A percentile compares a stretch with the other conserved stretches of the same genome.
Evolutionary conservation across 2,329 filamentous ascomycete genomes (phyloP).

Genomic region (Fusarium irregulare): DNA sequence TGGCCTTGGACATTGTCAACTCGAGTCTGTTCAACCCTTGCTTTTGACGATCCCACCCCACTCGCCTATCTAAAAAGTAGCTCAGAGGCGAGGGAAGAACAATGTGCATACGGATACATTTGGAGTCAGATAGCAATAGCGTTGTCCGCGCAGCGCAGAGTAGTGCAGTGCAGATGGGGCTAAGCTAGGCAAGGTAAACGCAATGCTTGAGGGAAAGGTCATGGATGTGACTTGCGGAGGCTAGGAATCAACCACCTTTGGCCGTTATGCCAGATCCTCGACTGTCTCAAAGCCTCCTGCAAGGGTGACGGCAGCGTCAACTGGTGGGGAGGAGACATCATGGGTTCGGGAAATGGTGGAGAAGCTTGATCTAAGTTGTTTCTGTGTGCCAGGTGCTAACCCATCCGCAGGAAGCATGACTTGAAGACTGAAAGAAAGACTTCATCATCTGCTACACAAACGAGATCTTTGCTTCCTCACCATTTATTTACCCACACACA

Average conservation of each 20-base stretch:
- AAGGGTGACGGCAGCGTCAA: constrained; percentile 46
- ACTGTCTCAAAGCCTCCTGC: constrained; percentile 45
- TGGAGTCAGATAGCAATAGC: constrained; percentile 31
- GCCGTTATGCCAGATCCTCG: constrained; percentile 49
- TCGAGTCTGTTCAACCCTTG: constrained; percentile 43
- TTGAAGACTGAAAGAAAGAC: constrained; percentile 24
- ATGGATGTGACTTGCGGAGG: constrained; percentile 31
- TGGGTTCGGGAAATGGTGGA: constrained; percentile 45
- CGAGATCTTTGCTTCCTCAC: constrained; percentile 21
- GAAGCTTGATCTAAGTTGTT: constrained; percentile 36
- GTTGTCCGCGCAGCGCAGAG: constrained; percentile 17
- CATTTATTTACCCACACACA: constrained; percentile 22
- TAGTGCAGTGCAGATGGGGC: background rate
- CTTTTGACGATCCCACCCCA: constrained; percentile 40
- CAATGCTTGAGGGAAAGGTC: constrained; percentile 21
- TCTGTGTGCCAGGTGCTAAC: constrained; percentile 21
- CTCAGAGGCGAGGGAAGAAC: constrained; percentile 30
- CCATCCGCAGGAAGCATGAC: constrained; percentile 29
- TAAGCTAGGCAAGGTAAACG: constrained; percentile 6
- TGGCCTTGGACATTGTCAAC: constrained; percentile 43
- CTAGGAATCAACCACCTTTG: constrained; percentile 37
- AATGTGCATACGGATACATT: constrained; percentile 24
- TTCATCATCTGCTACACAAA: constrained; percentile 35
- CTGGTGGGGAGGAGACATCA: constrained; percentile 37
- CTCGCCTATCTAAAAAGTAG: constrained; percentile 41